Evolutionary conservation across 2,329 filamentous ascomycete species (phyloP).

Genomic region (Pseudocercospora fijiensis): DNA sequence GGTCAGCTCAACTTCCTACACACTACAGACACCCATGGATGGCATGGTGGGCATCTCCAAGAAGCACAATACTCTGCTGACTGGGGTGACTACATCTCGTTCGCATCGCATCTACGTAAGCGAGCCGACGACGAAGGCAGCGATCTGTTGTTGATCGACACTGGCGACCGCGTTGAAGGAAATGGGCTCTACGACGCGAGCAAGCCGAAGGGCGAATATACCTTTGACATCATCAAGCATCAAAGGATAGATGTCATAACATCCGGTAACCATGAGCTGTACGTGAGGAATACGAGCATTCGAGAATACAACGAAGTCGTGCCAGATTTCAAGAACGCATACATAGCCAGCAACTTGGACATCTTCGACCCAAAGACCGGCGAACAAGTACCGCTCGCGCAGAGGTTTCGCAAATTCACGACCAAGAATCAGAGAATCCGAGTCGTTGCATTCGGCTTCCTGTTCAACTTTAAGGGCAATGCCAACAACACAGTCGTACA

Average conservation of each 20-base stretch:
- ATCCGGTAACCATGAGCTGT: constrained; percentile 93
- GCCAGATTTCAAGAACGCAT: constrained; percentile 75
- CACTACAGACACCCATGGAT: constrained; percentile 92
- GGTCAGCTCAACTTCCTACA: constrained; percentile 94
- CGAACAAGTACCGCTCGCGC: constrained; percentile 71
- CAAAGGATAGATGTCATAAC: constrained; percentile 82
- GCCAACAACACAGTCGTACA: constrained; percentile 87
- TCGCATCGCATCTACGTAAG: constrained; percentile 76
- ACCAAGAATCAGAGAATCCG: constrained; percentile 85
- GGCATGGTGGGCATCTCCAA: constrained; percentile 89
- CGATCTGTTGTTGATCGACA: constrained; percentile 92
- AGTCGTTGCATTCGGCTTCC: constrained; percentile 85
- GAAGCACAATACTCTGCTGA: constrained; percentile 93
- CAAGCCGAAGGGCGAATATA: constrained; percentile 80
- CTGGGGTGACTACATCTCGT: constrained; percentile 97
- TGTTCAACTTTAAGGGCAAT: constrained; percentile 91
- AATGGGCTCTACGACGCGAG: constrained; percentile 94
- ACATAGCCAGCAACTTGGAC: constrained; percentile 90
- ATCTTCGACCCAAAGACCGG: constrained; percentile 73
- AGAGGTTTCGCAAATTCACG: constrained; percentile 81
- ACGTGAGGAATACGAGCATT: constrained; percentile 73
- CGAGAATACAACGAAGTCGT: constrained; percentile 78
- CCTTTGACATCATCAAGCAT: constrained; percentile 80
- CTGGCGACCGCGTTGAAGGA: constrained; percentile 88
- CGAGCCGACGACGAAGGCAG: constrained; percentile 74